Percentiles rank a stretch among this genome's conserved stretches.
These are phyloP conservation scores for Jimgerdemannia flammicorona DNA, from an alignment of 192 early-diverging fungal genomes.

Conservation along the genomic window DNA sequence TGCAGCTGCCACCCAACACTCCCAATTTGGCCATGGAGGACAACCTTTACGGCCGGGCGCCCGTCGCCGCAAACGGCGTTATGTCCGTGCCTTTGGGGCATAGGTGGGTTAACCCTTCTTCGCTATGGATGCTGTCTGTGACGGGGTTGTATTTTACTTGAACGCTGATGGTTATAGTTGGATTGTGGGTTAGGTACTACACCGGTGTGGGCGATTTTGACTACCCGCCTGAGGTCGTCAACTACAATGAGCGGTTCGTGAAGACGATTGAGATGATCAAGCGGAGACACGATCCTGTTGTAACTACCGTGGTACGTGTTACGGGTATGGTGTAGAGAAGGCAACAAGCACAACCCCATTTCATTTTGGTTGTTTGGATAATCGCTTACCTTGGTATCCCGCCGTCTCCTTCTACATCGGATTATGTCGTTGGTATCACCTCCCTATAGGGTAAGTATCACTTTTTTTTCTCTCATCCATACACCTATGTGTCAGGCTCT, in stretches of 20 bases:
- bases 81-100: slow-evolving; percentile 42
- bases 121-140: too few species aligned
- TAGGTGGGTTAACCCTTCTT: slow-evolving; percentile 39
- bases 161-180: too few species aligned
- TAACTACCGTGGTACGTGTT: slow-evolving; percentile 71
- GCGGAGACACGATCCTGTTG: slow-evolving; percentile 88
- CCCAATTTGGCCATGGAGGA: slow-evolving; percentile 40
- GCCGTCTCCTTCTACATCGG: too few species aligned
- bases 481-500: neutral
- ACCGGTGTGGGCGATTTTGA: slow-evolving; percentile 46
- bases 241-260: slow-evolving; percentile 84
- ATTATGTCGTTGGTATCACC: too few species aligned
- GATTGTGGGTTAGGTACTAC: slow-evolving; percentile 65
- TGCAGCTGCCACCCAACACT: slow-evolving; percentile 35
- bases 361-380: too few species aligned
- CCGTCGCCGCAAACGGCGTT: neutral
- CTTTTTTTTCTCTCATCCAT: too few species aligned
- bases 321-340: too few species aligned
- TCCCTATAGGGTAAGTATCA: too few species aligned
- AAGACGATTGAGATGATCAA: slow-evolving; percentile 90
- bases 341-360: too few species aligned
- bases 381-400: too few species aligned
- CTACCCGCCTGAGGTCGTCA: slow-evolving; percentile 63
- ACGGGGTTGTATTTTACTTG: too few species aligned
- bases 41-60: slow-evolving; percentile 3